phyloP scores from a whole-genome alignment of 169 alveolate genomes.

The Cardiosporidium cionae region DNA sequence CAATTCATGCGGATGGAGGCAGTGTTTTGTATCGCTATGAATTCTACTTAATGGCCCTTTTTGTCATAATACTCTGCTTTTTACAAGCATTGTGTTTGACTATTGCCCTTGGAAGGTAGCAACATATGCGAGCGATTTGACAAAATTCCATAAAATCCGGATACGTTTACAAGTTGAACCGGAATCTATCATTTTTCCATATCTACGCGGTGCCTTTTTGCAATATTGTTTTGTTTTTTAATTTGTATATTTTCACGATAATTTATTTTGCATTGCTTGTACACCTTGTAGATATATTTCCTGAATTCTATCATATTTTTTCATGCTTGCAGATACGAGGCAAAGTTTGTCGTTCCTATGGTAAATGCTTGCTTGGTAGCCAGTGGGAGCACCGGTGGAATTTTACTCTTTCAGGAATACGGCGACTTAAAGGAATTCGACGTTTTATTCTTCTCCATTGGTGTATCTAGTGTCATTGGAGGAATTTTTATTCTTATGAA shows the following conservation, averaged over 20 bases:
- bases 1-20: background rate
- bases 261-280: background rate
- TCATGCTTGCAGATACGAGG: slow-evolving; percentile 27
- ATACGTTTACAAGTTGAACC: background rate
- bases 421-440: background rate
- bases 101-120: slow-evolving; percentile 10
- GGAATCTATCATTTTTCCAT: too few relatives aligned
- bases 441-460: background rate
- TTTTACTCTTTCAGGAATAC: slow-evolving; percentile 16
- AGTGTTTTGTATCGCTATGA: background rate
- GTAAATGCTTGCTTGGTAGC: slow-evolving; percentile 19
- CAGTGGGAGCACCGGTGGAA: slow-evolving; percentile 22
- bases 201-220: too few relatives aligned
- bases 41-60: background rate
- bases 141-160: background rate
- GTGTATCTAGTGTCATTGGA: background rate
- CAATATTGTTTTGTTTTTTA: background rate
- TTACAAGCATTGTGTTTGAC: slow-evolving; percentile 1
- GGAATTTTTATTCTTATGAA: background rate
- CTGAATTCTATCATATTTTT: background rate
- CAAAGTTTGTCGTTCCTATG: slow-evolving; percentile 28
- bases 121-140: background rate
- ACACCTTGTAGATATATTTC: background rate
- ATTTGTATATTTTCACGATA: background rate
- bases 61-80: background rate